phyloP scores from a whole-genome alignment of 2,329 filamentous ascomycete species.

The Diaporthe sp. region DNA sequence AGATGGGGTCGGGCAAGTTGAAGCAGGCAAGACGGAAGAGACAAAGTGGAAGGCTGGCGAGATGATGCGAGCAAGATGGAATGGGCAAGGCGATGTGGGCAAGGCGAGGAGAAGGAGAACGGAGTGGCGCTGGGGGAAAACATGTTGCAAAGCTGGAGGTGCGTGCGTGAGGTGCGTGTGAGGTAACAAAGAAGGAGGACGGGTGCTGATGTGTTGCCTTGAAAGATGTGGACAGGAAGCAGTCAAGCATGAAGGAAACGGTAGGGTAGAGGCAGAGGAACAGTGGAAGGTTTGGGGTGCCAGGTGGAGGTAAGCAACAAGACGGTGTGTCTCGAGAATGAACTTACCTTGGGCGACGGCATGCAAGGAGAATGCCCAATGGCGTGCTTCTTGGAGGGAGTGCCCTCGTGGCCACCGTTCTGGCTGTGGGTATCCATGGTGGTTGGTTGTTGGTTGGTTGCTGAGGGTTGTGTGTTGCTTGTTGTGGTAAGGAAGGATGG shows the following conservation, averaged over 20 bases:
- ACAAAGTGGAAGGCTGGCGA: not conserved
- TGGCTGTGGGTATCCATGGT: not conserved
- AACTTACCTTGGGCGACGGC: not conserved
- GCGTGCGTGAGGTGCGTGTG: not conserved
- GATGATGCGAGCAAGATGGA: not conserved
- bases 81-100: not conserved
- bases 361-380: not conserved
- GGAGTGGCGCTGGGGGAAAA: not conserved
- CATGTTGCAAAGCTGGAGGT: not conserved
- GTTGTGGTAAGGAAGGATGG: not conserved
- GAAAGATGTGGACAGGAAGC: not conserved
- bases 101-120: not conserved
- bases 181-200: not conserved
- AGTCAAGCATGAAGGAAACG: not conserved
- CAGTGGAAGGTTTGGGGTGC: not conserved
- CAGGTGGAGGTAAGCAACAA: not conserved
- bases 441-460: not conserved
- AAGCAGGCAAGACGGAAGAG: not conserved
- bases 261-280: not conserved
- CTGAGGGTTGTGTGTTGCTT: not conserved
- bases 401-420: not conserved
- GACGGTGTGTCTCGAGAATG: not conserved
- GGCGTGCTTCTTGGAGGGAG: not conserved
- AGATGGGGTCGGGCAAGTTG: not conserved
- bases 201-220: not conserved